phyloP scores from a whole-genome alignment of 176 grass and related monocot genomes.

The Dactylis glomerata region DNA sequence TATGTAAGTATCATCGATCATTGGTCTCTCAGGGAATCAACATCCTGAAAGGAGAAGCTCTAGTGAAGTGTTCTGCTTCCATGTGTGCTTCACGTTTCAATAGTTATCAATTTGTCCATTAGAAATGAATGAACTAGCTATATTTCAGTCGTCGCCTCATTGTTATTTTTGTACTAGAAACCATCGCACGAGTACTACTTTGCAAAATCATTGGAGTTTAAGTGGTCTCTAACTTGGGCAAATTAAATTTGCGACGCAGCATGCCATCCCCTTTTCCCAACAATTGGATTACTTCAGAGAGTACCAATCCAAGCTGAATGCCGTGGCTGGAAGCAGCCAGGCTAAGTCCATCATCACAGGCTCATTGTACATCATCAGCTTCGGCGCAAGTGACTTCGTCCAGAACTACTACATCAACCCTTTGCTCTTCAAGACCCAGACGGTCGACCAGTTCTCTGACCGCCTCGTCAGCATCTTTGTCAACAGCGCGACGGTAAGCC shows the following conservation, averaged over 20 bases:
- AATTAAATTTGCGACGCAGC: conserved; percentile 36
- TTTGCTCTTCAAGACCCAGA: conserved; percentile 63
- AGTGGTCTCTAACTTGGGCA: conserved; percentile 9
- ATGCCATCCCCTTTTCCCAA: conserved; percentile 79
- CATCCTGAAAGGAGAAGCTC: not conserved
- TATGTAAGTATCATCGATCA: conserved; percentile 56
- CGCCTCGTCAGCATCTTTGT: conserved; percentile 62
- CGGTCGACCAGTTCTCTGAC: conserved; percentile 66
- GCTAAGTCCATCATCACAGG: conserved; percentile 51
- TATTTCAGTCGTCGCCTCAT: not conserved
- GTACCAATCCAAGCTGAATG: conserved; percentile 69
- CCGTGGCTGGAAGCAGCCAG: conserved; percentile 49
- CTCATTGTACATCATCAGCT: conserved; percentile 75
- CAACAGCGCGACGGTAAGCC: conserved; percentile 48
- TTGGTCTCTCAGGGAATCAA: not conserved
- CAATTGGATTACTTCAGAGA: conserved; percentile 74
- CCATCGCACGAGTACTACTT: not conserved
- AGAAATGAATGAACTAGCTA: not conserved
- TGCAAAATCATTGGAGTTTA: not conserved
- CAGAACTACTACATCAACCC: conserved; percentile 99
- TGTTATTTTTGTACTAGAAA: not conserved
- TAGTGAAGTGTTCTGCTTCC: not conserved
- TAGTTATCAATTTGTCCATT: not conserved
- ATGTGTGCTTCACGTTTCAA: not conserved
- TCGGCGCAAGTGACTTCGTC: conserved; percentile 67